These are phyloP conservation scores for Claviceps purpurea DNA, from an alignment of 2,329 filamentous ascomycete genomes.

Conservation along the genomic window DNA sequence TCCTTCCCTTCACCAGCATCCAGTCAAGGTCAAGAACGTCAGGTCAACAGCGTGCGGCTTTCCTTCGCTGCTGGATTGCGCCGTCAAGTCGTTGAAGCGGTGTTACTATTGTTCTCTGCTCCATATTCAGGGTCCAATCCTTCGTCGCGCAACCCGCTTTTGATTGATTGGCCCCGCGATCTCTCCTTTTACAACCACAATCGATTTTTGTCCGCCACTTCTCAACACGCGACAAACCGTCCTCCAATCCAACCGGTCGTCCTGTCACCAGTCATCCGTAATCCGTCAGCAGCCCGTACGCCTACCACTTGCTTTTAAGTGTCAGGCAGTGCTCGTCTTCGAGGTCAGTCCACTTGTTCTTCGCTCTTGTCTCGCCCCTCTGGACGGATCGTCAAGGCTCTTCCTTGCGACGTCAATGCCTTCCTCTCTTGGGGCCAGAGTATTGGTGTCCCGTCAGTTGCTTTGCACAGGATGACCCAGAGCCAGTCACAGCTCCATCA, in stretches of 20 bases:
- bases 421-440: neutral
- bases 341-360: constrained; percentile 1
- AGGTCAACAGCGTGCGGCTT: neutral
- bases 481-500: neutral
- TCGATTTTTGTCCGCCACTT: constrained; percentile 4
- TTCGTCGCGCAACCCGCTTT: neutral
- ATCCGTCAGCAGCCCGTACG: neutral
- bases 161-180: constrained; percentile 5
- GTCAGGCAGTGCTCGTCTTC: neutral
- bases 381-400: neutral
- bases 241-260: neutral
- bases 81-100: neutral
- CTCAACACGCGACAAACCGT: neutral
- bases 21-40: neutral
- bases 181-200: constrained; percentile 5
- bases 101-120: constrained; percentile 3
- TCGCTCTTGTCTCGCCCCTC: neutral
- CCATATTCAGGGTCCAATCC: neutral
- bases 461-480: neutral
- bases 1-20: neutral
- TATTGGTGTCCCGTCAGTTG: neutral
- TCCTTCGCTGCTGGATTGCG: neutral
- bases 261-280: neutral
- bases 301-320: neutral
- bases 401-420: neutral